These are phyloP conservation scores for Volutella citrinella DNA, from an alignment of 2,329 filamentous ascomycete species.

Conservation along the genomic window DNA sequence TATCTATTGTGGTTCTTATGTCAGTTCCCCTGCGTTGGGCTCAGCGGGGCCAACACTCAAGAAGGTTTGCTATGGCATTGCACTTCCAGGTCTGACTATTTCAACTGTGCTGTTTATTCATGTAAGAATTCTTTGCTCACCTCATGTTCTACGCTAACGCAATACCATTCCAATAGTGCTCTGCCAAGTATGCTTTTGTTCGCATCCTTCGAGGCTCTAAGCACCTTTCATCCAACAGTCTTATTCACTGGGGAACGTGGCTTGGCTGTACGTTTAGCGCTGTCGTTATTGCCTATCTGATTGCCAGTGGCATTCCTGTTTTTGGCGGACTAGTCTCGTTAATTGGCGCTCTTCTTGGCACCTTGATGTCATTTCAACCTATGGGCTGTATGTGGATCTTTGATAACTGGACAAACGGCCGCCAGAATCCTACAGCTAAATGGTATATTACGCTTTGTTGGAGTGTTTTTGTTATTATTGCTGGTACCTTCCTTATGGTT, in stretches of 20 bases:
- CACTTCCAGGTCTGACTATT: slow-evolving; percentile 28
- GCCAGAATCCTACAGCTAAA: too few species aligned
- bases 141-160: too few species aligned
- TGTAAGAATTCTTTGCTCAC: slow-evolving; percentile 14
- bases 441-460: too few species aligned
- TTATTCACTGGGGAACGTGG: slow-evolving; percentile 29
- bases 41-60: slow-evolving; percentile 41
- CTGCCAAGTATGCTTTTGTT: slow-evolving; percentile 29
- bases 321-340: too few species aligned
- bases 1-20: slow-evolving; percentile 42
- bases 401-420: too few species aligned
- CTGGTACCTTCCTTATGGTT: too few species aligned
- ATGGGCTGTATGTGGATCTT: too few species aligned
- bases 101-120: slow-evolving; percentile 26
- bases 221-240: slow-evolving; percentile 25
- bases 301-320: too few species aligned
- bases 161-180: slow-evolving; percentile 8
- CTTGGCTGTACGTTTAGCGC: slow-evolving; percentile 18
- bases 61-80: slow-evolving; percentile 42
- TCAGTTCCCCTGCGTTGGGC: slow-evolving; percentile 45
- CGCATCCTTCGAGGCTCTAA: slow-evolving; percentile 26
- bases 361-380: too few species aligned
- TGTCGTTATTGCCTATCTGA: too few species aligned
- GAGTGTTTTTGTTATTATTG: too few species aligned
- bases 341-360: too few species aligned